These are phyloP conservation scores for Candida glucosophila DNA, from an alignment of 1,139 yeast genomes.

Conservation along the genomic window DNA sequence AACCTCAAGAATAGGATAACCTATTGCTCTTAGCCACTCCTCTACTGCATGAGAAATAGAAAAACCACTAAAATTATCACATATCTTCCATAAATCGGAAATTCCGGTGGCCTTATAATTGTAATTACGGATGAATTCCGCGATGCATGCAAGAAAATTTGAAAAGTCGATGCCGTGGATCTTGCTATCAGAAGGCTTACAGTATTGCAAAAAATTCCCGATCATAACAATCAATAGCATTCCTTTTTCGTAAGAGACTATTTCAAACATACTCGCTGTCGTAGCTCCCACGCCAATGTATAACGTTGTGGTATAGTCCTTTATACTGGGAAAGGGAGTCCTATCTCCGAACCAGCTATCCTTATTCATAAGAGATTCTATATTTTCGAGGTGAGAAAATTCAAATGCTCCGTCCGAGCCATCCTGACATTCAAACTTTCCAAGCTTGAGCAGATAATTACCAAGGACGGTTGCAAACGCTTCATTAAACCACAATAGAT, in stretches of 20 bases:
- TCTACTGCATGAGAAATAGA: too few species aligned
- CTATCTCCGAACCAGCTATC: slow-evolving; percentile 25
- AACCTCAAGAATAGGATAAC: too few species aligned
- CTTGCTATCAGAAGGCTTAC: too few species aligned
- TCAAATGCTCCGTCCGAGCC: slow-evolving; percentile 14
- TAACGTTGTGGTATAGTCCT: slow-evolving; percentile 15
- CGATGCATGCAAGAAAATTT: too few species aligned
- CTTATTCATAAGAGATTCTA: slow-evolving; percentile 28
- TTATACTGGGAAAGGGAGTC: slow-evolving; percentile 17
- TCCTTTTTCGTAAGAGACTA: slow-evolving; percentile 57
- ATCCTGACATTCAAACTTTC: slow-evolving; percentile 20
- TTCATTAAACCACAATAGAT: slow-evolving; percentile 64
- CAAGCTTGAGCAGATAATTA: slow-evolving; percentile 26
- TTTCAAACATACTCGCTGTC: slow-evolving; percentile 36
- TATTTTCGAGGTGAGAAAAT: slow-evolving; percentile 21
- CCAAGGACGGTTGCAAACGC: slow-evolving; percentile 68
- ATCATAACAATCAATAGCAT: slow-evolving; percentile 50
- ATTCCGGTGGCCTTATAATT: too few species aligned
- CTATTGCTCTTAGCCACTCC: too few species aligned
- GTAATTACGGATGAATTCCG: too few species aligned
- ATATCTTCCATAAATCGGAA: too few species aligned
- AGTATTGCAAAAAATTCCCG: too few species aligned
- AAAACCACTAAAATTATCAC: too few species aligned
- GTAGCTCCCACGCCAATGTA: slow-evolving; percentile 27
- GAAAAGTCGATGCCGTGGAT: too few species aligned